These are phyloP conservation scores for Botryotinia convoluta DNA, from an alignment of 2,329 filamentous ascomycete genomes.

Conservation along the genomic window DNA sequence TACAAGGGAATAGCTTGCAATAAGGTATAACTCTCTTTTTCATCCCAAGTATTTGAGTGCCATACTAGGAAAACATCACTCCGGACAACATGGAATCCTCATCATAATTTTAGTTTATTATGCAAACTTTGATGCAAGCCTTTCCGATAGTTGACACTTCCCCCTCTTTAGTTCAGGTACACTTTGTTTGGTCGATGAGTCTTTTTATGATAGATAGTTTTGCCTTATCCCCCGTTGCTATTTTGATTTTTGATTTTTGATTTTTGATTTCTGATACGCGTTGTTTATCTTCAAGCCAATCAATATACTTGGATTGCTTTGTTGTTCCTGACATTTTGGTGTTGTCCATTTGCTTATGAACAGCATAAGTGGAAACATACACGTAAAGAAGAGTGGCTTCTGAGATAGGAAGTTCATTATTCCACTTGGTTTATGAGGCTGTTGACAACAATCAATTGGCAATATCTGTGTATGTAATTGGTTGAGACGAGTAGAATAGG, in stretches of 20 bases:
- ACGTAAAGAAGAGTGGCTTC: not conserved
- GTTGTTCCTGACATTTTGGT: not conserved
- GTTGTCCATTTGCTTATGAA: not conserved
- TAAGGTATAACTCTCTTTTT: not conserved
- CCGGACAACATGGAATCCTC: not conserved
- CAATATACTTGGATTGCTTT: not conserved
- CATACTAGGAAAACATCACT: not conserved
- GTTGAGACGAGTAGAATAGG: not conserved
- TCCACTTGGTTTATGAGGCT: not conserved
- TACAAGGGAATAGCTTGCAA: not conserved
- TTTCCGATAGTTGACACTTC: not conserved
- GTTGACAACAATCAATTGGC: not conserved
- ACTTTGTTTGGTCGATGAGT: not conserved
- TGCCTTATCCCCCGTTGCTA: not conserved
- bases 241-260: conserved; percentile 4
- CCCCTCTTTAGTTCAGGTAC: not conserved
- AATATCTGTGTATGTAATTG: not conserved
- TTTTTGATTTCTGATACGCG: not conserved
- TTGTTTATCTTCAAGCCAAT: not conserved
- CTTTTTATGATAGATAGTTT: not conserved
- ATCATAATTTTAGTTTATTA: not conserved
- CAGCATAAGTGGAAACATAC: conserved; percentile 1
- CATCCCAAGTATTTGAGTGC: not conserved
- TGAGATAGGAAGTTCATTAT: not conserved
- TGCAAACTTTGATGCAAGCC: not conserved